Evolutionary conservation across 2,329 filamentous ascomycete genomes (phyloP).

Genomic region (Nothophoma quercina): DNA sequence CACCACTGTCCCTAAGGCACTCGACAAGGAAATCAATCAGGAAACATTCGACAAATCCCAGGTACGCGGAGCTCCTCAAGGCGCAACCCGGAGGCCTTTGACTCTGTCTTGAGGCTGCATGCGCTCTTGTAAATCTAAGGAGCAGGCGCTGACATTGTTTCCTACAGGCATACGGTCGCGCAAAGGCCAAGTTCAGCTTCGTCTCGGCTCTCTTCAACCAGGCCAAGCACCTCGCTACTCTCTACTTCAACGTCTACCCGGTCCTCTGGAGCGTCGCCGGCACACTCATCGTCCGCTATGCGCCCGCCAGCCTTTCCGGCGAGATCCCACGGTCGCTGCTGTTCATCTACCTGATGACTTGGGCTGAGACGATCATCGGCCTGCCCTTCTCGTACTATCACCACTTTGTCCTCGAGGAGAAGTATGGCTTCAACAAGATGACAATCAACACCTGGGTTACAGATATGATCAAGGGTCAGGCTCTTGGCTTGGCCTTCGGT

Average conservation of each 20-base stretch:
- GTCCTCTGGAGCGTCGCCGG: constrained; percentile 89
- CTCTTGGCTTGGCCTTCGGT: constrained; percentile 79
- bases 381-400: constrained; percentile 88
- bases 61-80: constrained; percentile 51
- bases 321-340: constrained; percentile 94
- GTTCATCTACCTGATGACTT: constrained; percentile 86
- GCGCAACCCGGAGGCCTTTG: not conserved
- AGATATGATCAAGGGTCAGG: constrained; percentile 90
- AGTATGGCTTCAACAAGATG: constrained; percentile 99
- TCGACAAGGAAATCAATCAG: constrained; percentile 86
- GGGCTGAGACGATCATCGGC: constrained; percentile 80
- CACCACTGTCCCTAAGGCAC: constrained; percentile 81
- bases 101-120: too few relatives aligned
- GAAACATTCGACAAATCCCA: constrained; percentile 95
- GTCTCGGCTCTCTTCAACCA: constrained; percentile 83
- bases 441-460: constrained; percentile 86
- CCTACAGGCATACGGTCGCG: constrained; percentile 80
- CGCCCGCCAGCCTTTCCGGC: constrained; percentile 80
- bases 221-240: constrained; percentile 85
- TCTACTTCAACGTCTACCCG: constrained; percentile 89
- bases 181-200: constrained; percentile 91
- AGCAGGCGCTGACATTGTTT: constrained; percentile 23
- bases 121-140: too few relatives aligned
- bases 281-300: constrained; percentile 73
- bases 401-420: constrained; percentile 94